Conservation (phyloP, 2,329 filamentous ascomycete genomes). For the Aspergillus novofumigatus region DNA sequence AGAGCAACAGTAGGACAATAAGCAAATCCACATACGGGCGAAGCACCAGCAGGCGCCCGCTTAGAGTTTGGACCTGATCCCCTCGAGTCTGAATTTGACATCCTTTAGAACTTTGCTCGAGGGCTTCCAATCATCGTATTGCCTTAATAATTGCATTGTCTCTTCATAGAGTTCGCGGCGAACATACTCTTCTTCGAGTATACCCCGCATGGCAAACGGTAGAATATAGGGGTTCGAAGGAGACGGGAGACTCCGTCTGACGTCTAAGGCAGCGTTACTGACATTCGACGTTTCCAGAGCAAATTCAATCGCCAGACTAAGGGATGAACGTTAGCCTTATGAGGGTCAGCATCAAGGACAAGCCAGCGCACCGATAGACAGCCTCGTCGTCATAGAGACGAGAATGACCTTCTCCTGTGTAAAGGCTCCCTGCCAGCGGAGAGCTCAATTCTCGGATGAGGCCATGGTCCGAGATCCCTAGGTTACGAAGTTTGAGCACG, state of each 20-base stretch:
- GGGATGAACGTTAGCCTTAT: slow-evolving; percentile 3
- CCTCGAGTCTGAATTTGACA: slow-evolving; percentile 91
- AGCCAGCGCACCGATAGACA: slow-evolving; percentile 65
- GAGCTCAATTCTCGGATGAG: slow-evolving; percentile 84
- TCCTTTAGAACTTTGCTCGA: slow-evolving; percentile 87
- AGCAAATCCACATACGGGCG: not conserved
- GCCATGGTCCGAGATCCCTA: slow-evolving; percentile 89
- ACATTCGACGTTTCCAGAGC: slow-evolving; percentile 66
- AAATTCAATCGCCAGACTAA: slow-evolving; percentile 64
- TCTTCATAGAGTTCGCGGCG: slow-evolving; percentile 74
- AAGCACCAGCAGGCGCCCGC: not conserved
- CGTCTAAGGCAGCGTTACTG: slow-evolving; percentile 45
- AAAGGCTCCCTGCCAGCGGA: slow-evolving; percentile 84
- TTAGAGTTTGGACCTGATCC: slow-evolving; percentile 76
- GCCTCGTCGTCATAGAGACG: slow-evolving; percentile 84
- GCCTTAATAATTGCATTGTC: slow-evolving; percentile 70
- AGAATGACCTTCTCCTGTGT: slow-evolving; percentile 88
- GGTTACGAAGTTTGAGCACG: slow-evolving; percentile 85
- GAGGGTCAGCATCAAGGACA: not conserved
- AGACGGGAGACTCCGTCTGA: slow-evolving; percentile 47
- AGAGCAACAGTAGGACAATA: not conserved
- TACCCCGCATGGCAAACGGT: slow-evolving; percentile 90
- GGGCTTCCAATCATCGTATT: slow-evolving; percentile 94
- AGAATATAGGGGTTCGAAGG: slow-evolving; percentile 78
- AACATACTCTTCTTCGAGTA: slow-evolving; percentile 88